Evolutionary conservation across 228 moss, liverwort and hornwort species (phyloP), one percentile per base, ranked within the genome.

Genomic region (Sphagnum fallax): DNA sequence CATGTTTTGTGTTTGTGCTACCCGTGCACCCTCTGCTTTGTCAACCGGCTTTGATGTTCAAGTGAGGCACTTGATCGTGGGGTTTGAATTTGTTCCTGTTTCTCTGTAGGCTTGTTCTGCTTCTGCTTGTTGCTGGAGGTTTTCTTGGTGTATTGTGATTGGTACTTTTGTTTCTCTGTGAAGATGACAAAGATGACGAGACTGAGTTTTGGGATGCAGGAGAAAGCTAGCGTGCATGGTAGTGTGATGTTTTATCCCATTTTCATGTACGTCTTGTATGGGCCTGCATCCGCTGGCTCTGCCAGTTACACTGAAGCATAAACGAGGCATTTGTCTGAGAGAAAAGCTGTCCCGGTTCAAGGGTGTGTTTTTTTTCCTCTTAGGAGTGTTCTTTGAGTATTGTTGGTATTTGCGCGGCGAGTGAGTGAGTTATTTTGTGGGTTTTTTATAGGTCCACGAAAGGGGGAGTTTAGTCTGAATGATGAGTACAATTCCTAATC

Each of bases 281-380:
- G 16, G 9, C 77, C 64, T 70, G 18, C 51, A 3, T 59, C 71
- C 76, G 65, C 77, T 81, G 81, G 77, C 57, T 69, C 32, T 74
- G 74, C 80, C 77, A 77, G 77, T 65, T 77, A 67, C 77, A 64
- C 49, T 81, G 81, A 81, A 77, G 81, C 65, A 69, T 66, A 74
- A 77, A 74, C 68, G 77, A 81, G 81, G 74, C 77, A 77, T 81
- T 81, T 81, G 74, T 77, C 77, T 81, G 81, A 77, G 73, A 74
- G 73, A 70, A 70, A 55, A 32, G 32, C 4, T 55, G 8, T 8
- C 1, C 8, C 55, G 2, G 1, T 12, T 55, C 2, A 55, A 55
- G 53, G 12, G 55, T 12, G 9, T 55, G 55, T 55, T 8, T 1
- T 4, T 8, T 55, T 55, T 8, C 4, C 1, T 55, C 12, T 55